Base-by-base conservation (phyloP, 805 yeast genomes). In the Torulaspora maleeae region DNA sequence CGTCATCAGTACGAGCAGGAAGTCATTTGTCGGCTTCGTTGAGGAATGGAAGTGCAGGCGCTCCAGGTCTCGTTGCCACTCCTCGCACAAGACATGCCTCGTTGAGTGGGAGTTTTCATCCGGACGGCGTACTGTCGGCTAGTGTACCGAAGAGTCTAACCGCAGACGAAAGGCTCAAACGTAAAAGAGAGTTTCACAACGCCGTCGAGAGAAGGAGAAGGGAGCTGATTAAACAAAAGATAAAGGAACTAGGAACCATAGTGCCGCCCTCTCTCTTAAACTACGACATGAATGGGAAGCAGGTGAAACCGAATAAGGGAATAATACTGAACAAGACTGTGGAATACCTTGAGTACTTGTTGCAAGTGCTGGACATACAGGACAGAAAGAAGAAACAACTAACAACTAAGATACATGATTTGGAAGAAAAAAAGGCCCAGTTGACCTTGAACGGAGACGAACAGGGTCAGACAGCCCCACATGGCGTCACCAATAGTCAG, bases 131-230 rank as follows among this genome's bases (percentile, higher is more conserved):
- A 8, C 32, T 42, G n/a, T 48, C 57, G 13, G 54, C 53, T 0
- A 51, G 54, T 45, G 59, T 55, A 11, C 56, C 58, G 6, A 54
- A 55, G 39, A 41, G 46, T 11, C 36, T 58, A 37, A 49, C 66
- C 12, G 51, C 55, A 57, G 95, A 84, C 43, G 88, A 83, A 48
- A 85, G 84, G 59, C 63, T 85, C 43, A 77, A 80, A 49, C 75
- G 95, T 51, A 75, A 96, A 51, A 71, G 95, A 48, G 96, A 89
- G 60, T 82, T 88, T 50, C 98, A 90, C 64, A 90, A 90, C 61
- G 96, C 95, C 1, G 97, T 90, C 4, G 98, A 90, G 65, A 76
- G 96, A 56, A 75, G 96, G 55, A 76, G 98, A 60, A 75, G 98
- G 51, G 98, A 91, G 63, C 73, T 87, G 55, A 90, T 90, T 59